These are phyloP conservation scores for Lentinula aciculospora DNA, from an alignment of 768 basidiomycete species.

Conservation along the genomic window DNA sequence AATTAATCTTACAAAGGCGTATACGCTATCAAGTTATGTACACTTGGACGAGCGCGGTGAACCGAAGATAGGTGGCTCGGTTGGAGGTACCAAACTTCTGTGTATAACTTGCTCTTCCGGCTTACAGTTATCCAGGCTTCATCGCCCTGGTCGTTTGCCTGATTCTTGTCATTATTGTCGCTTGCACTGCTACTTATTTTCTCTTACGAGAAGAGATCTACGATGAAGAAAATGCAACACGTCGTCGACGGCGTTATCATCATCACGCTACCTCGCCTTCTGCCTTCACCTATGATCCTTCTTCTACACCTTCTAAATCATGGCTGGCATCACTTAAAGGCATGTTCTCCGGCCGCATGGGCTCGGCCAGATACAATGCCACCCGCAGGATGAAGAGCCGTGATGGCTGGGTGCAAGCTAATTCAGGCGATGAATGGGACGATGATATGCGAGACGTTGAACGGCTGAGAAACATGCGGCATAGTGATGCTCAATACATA, in stretches of 20 bases:
- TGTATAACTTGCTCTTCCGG: not conserved
- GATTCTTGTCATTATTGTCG: constrained; percentile 44
- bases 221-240: constrained; percentile 6
- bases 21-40: not conserved
- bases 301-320: not conserved
- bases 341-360: not conserved
- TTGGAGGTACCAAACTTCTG: constrained; percentile 33
- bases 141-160: constrained; percentile 55
- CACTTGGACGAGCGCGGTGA: not conserved
- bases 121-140: constrained; percentile 36
- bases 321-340: not conserved
- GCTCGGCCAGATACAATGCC: constrained; percentile 7
- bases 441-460: constrained; percentile 16
- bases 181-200: constrained; percentile 48
- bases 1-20: not conserved
- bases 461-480: constrained; percentile 2
- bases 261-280: constrained; percentile 14
- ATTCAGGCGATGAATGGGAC: constrained; percentile 45
- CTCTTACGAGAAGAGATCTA: constrained; percentile 43
- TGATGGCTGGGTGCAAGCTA: constrained; percentile 47
- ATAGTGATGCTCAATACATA: not conserved
- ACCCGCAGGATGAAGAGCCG: constrained; percentile 14
- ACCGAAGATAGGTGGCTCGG: constrained; percentile 46
- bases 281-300: constrained; percentile 5
- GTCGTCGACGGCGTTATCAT: constrained; percentile 18